These are phyloP conservation scores for Botrytis porri DNA, from an alignment of 2,329 filamentous ascomycete species.

Conservation along the genomic window DNA sequence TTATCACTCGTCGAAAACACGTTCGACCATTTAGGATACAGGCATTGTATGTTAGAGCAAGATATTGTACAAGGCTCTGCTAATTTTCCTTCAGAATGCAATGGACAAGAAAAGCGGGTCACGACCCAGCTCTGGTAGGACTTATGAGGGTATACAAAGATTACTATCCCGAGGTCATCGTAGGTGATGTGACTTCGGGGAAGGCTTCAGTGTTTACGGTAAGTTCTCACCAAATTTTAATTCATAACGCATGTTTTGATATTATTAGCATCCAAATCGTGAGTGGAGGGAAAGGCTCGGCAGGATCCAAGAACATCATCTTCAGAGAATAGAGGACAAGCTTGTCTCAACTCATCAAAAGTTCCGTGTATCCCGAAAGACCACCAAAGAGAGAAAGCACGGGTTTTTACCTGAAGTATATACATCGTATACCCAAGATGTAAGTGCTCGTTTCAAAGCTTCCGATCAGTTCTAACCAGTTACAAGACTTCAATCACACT, in stretches of 20 bases:
- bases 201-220: conserved; percentile 62
- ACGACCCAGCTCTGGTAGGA: conserved; percentile 71
- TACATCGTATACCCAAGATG: conserved; percentile 70
- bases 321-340: conserved; percentile 47
- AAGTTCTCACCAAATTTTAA: conserved; percentile 17
- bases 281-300: conserved; percentile 70
- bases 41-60: conserved; percentile 52
- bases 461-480: conserved; percentile 5
- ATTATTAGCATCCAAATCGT: conserved; percentile 61
- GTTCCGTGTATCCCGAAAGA: conserved; percentile 62
- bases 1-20: conserved; percentile 77
- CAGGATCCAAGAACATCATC: conserved; percentile 60
- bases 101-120: conserved; percentile 59
- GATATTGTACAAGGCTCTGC: background rate
- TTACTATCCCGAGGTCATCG: conserved; percentile 85
- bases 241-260: background rate
- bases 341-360: conserved; percentile 46
- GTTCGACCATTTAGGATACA: conserved; percentile 83
- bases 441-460: conserved; percentile 32
- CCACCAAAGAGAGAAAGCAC: conserved; percentile 45
- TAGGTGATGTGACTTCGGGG: conserved; percentile 63
- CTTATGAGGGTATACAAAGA: conserved; percentile 83
- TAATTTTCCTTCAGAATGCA: conserved; percentile 46
- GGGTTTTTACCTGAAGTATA: conserved; percentile 65
- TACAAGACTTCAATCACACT: conserved; percentile 59